phyloP scores from a whole-genome alignment of 345 rosid genomes.

The Anastatica hierochuntica region DNA sequence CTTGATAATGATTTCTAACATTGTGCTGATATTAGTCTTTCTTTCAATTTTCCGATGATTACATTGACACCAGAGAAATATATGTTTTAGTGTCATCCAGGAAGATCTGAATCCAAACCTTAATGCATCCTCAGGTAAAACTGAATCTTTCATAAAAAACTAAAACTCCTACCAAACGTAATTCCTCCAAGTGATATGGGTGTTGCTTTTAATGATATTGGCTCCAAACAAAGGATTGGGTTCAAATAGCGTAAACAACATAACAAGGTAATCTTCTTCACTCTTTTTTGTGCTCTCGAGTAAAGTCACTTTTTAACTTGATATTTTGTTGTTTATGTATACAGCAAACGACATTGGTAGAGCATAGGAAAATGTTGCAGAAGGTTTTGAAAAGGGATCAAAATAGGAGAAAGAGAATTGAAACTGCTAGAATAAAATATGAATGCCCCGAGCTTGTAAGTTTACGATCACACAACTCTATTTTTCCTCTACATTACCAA shows the following conservation, averaged over 20 bases:
- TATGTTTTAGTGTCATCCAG: too few species aligned
- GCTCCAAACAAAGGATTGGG: too few species aligned
- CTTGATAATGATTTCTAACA: too few species aligned
- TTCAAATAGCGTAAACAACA: neutral
- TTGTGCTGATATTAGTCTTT: too few species aligned
- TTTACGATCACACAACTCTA: neutral
- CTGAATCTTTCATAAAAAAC: too few species aligned
- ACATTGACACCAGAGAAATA: too few species aligned
- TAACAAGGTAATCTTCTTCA: constrained; percentile 42
- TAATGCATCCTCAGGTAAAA: too few species aligned
- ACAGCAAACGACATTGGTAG: constrained; percentile 87
- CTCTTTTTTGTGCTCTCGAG: neutral
- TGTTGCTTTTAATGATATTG: too few species aligned
- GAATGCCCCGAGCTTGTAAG: constrained; percentile 91
- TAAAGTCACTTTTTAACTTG: neutral
- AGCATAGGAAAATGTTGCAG: constrained; percentile 58
- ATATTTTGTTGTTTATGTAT: neutral
- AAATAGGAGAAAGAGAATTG: constrained; percentile 59
- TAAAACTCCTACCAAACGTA: too few species aligned
- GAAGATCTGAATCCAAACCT: too few species aligned
- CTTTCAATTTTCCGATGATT: too few species aligned
- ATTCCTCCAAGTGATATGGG: too few species aligned
- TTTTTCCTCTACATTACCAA: neutral
- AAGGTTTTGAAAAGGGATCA: constrained; percentile 55
- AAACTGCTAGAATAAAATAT: constrained; percentile 74